Conservation (phyloP, 306 rosid species). For the Gillenia trifoliata region DNA sequence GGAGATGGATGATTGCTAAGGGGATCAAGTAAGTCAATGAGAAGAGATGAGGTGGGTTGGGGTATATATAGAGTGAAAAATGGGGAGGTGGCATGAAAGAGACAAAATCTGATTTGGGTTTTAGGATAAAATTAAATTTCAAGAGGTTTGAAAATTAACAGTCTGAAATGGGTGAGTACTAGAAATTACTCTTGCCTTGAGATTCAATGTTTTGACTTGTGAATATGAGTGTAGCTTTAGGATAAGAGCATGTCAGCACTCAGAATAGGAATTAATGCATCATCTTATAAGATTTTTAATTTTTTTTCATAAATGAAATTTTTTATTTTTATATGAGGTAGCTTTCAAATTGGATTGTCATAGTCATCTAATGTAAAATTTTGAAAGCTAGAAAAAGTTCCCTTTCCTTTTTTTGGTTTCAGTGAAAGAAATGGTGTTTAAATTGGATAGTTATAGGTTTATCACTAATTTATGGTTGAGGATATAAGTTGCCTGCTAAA, state of each 20-base stretch:
- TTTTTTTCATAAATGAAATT: background rate
- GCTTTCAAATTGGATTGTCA: background rate
- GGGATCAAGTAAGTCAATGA: background rate
- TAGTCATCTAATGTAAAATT: background rate
- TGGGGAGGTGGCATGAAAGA: background rate
- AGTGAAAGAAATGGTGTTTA: background rate
- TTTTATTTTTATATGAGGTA: too few species aligned
- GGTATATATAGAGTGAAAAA: constrained; percentile 20
- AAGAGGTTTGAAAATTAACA: background rate
- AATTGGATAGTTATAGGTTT: background rate
- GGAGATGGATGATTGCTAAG: background rate
- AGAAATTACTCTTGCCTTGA: background rate
- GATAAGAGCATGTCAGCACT: background rate
- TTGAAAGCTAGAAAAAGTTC: background rate
- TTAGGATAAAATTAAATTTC: background rate
- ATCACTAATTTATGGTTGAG: too few species aligned
- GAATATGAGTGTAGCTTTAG: background rate
- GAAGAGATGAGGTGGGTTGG: background rate
- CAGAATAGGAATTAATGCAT: background rate
- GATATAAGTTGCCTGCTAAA: background rate
- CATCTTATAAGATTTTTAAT: too few species aligned
- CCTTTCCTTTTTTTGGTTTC: background rate
- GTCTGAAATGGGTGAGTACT: background rate
- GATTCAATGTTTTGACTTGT: background rate
- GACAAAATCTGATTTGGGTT: background rate